These are phyloP conservation scores for Tricholoma saponaceum DNA, from an alignment of 768 basidiomycete genomes.

Conservation along the genomic window DNA sequence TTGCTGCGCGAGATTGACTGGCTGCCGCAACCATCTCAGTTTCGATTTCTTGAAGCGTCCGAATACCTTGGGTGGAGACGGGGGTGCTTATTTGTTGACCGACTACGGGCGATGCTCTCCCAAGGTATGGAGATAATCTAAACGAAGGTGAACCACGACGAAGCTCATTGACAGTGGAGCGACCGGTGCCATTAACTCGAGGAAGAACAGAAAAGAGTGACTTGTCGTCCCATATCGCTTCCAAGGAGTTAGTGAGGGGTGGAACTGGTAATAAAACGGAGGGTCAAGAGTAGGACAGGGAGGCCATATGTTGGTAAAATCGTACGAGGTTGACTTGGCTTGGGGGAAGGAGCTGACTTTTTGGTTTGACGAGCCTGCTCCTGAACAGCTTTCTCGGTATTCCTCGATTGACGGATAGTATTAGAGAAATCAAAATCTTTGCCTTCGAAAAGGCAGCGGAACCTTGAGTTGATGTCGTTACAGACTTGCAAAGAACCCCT, in stretches of 20 bases:
- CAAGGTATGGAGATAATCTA: slow-evolving; percentile 38
- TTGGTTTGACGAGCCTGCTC: slow-evolving; percentile 19
- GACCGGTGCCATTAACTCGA: slow-evolving; percentile 44
- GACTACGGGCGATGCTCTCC: slow-evolving; percentile 16
- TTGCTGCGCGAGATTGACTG: slow-evolving; percentile 31
- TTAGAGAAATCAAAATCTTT: slow-evolving; percentile 88
- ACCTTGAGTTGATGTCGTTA: slow-evolving; percentile 5
- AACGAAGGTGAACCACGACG: slow-evolving; percentile 28
- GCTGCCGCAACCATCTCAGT: slow-evolving; percentile 73
- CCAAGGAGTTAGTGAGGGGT: slow-evolving; percentile 46
- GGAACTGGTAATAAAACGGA: slow-evolving; percentile 26
- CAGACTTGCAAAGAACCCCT: slow-evolving; percentile 26
- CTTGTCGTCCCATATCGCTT: slow-evolving; percentile 81
- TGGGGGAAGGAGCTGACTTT: slow-evolving; percentile 12
- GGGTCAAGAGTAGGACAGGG: slow-evolving; percentile 9
- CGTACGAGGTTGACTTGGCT: slow-evolving; percentile 23
- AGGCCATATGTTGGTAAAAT: slow-evolving; percentile 9
- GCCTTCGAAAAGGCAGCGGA: slow-evolving; percentile 40
- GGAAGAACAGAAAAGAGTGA: slow-evolving; percentile 71
- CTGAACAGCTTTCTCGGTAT: slow-evolving; percentile 12
- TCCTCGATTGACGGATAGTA: slow-evolving; percentile 19
- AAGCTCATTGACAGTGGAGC: slow-evolving; percentile 33
- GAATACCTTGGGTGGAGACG: slow-evolving; percentile 36
- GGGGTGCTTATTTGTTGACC: slow-evolving; percentile 31
- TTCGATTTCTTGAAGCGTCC: slow-evolving; percentile 80